Base-by-base conservation (phyloP, 805 yeast genomes). In the Barnettozyma populi region DNA sequence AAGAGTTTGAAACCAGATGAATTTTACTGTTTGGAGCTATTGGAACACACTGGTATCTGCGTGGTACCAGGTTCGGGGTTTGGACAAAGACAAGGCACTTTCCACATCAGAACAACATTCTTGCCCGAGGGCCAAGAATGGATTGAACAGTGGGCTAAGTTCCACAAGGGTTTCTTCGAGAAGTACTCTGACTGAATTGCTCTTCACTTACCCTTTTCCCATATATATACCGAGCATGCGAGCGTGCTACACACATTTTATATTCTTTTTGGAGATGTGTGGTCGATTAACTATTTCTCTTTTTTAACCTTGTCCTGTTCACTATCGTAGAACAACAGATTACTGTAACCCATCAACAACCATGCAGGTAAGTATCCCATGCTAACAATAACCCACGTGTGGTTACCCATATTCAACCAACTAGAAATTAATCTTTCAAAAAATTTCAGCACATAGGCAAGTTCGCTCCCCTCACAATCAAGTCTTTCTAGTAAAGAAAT, bases 11-110 rank as follows among this genome's bases (percentile, higher is more conserved):
- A 76, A 39, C 84, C 95, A 19, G 99, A 94, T 65, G 97, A 86
- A 64, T 80, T 86, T 54, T 94, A 94, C 71, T 90, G 97, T 67
- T 74, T 84, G 63, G 84, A 84, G 56, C 72, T 94, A 50, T 75
- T 94, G 55, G 92, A 92, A 54, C 66, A 70, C 41, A 90, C 99
- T 7, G 99, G 99, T 57, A 89, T 94, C 51, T 94, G 99, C 69
- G 88, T 95, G 39, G 95, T 94, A 52, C 98, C 99, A 27, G 99
- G 99, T 36, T 81, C 89, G 31, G 99, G 99, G 0, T 94, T 94
- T 60, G 97, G 98, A 29, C 99, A 94, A 69, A 84, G 75, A 42
- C 82, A 82, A 42, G 95, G 89, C 19, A 90, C 97, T 4, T 85
- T 75, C 70, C 99, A 94, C 64, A 76, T 94, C 59, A 83, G 99